Evolutionary conservation across 768 basidiomycete genomes (phyloP), one percentile per base, ranked within the genome.

Genomic region (Butyriboletus loyo): DNA sequence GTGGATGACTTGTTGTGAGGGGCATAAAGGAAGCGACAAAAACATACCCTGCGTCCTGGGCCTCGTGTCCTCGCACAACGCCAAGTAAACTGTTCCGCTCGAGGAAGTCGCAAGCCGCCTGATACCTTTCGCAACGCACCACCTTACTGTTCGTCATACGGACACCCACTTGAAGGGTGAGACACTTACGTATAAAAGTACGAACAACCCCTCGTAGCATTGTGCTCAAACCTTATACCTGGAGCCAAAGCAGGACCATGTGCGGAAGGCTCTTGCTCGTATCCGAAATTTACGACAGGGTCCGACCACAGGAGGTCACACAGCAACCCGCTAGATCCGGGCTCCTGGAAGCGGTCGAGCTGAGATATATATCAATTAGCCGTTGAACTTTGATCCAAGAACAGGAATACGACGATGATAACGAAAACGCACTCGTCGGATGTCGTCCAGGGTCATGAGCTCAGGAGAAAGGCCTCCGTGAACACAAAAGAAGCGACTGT

Each of bases 271-370:
- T 86, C 78, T 6, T 82, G 76, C 67, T 97, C 93, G 62, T 87
- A 81, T 14, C 93, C 96, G 64, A 91, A 99, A 59, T 88, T 88
- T 19, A 82, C 80, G 27, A 95, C 81, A 6, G 97, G 97, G 68
- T 98, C 97, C 0, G 95, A 84, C 97, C 97, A 99, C 7, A 99
- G 79, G 30, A 99, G 74, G 65, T 99, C 97, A 64, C 96, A 98
- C 58, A 98, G 78, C 50, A 97, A 74, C 2, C 97, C 97, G 52
- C 84, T 81, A 2, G 91, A 93, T 1, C 92, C 93, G 3, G 97
- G 96, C 67, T 99, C 97, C 67, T 86, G 78, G 72, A 95, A 96
- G 15, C 97, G 86, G 68, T 99, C 80, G 60, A 99, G 75, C 92
- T 97, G 63, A 30, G 27, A 56, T n/a, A 24, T 13, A 39, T 36